Conservation (phyloP, 805 yeast genomes). For the Grigorovia humatica region DNA sequence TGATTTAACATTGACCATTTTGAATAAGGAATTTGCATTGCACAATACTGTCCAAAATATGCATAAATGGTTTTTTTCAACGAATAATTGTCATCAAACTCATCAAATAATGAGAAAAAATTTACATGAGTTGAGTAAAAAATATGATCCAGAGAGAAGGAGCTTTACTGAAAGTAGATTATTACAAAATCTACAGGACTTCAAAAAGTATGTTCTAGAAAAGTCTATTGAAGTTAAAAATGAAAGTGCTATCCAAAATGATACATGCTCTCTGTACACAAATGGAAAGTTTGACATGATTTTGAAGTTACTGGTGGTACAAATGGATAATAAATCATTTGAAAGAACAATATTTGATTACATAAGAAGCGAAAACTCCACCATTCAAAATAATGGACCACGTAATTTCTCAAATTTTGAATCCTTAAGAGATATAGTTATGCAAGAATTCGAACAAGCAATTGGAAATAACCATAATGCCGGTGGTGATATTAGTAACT, state of each 20-base stretch:
- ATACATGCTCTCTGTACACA: neutral
- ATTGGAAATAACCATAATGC: neutral
- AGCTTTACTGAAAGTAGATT: constrained; percentile 17
- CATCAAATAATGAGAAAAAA: constrained; percentile 15
- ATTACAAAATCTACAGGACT: constrained; percentile 21
- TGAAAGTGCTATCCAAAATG: neutral
- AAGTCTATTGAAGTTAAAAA: neutral
- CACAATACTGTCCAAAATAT: constrained; percentile 36
- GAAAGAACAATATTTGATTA: constrained; percentile 13
- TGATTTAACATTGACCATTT: constrained; percentile 41
- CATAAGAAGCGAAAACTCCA: constrained; percentile 3
- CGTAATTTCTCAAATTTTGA: constrained; percentile 19
- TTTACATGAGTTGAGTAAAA: constrained; percentile 16
- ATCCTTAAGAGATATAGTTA: constrained; percentile 35
- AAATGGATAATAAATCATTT: constrained; percentile 32
- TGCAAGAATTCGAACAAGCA: constrained; percentile 29
- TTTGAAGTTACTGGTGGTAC: constrained; percentile 22
- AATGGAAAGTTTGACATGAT: constrained; percentile 12
- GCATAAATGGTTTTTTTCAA: constrained; percentile 45
- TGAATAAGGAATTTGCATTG: constrained; percentile 53
- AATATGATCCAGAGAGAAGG: constrained; percentile 15
- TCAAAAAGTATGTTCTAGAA: neutral
- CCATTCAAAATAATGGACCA: neutral
- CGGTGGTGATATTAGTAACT: neutral
- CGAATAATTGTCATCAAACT: constrained; percentile 20